Evolutionary conservation across 305 asterid genomes (phyloP).

Genomic region (Fraxinus nigra): DNA sequence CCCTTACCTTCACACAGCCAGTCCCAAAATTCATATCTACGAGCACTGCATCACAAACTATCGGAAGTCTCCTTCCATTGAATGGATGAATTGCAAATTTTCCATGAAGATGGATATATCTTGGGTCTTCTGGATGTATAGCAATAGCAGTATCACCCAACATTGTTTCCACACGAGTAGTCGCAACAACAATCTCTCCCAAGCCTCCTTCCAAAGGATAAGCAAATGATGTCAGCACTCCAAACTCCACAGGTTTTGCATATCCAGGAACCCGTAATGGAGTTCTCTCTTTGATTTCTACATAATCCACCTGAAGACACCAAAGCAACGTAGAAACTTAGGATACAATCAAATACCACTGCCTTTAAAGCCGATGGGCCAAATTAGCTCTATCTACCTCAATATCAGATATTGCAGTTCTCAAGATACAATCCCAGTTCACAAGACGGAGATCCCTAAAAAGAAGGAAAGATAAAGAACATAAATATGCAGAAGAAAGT

Average conservation of each 20-base stretch:
- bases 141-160: conserved; percentile 98
- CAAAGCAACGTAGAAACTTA: conserved; percentile 24
- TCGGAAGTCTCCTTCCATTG: conserved; percentile 80
- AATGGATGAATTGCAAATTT: conserved; percentile 86
- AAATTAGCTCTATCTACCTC: conserved; percentile 51
- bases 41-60: conserved; percentile 80
- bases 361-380: conserved; percentile 10
- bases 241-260: conserved; percentile 81
- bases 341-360: conserved; percentile 4
- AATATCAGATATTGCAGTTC: conserved; percentile 93
- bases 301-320: conserved; percentile 66
- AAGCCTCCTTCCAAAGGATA: conserved; percentile 83
- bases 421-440: conserved; percentile 92
- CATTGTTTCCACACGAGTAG: conserved; percentile 96
- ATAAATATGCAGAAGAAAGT: conserved; percentile 8
- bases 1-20: conserved; percentile 89
- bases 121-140: conserved; percentile 79
- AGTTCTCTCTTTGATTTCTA: conserved; percentile 78
- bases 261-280: conserved; percentile 71
- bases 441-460: conserved; percentile 88
- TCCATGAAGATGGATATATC: conserved; percentile 84
- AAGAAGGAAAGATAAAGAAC: conserved; percentile 21
- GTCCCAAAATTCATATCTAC: conserved; percentile 95
- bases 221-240: conserved; percentile 91
- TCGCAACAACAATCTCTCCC: conserved; percentile 95